Conservation (phyloP, 2,329 filamentous ascomycete genomes). For the Colletotrichum filicis region DNA sequence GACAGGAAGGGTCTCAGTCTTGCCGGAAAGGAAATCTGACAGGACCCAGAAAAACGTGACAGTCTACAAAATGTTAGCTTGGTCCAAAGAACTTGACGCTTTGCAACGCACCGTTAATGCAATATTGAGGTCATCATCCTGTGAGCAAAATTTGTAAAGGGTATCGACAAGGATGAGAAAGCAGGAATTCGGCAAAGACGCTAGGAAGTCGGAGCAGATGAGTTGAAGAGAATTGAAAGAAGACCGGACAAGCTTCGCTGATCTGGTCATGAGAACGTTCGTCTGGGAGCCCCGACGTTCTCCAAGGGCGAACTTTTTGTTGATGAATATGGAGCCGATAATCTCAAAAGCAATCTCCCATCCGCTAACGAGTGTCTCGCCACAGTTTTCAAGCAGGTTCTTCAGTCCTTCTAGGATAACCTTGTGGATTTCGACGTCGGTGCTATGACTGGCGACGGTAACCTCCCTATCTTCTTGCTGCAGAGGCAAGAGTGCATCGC, state of each 20-base stretch:
- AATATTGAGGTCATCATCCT: slow-evolving; percentile 93
- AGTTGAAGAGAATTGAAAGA: slow-evolving; percentile 92
- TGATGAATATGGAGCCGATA: slow-evolving; percentile 82
- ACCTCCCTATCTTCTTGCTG: slow-evolving; percentile 62
- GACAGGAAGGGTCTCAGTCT: slow-evolving; percentile 67
- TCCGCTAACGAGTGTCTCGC: slow-evolving; percentile 82
- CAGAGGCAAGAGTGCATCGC: slow-evolving; percentile 68
- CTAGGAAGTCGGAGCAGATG: slow-evolving; percentile 93
- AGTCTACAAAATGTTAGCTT: slow-evolving; percentile 61
- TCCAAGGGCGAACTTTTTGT: slow-evolving; percentile 47
- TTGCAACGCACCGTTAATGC: slow-evolving; percentile 79
- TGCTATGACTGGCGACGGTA: slow-evolving; percentile 68
- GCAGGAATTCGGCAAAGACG: slow-evolving; percentile 76
- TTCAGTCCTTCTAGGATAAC: slow-evolving; percentile 84
- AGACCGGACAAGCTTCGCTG: slow-evolving; percentile 81
- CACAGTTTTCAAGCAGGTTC: slow-evolving; percentile 86
- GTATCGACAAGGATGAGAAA: slow-evolving; percentile 85
- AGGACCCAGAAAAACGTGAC: slow-evolving; percentile 97
- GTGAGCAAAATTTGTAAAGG: slow-evolving; percentile 87
- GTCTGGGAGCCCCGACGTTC: slow-evolving; percentile 43
- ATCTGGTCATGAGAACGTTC: slow-evolving; percentile 62
- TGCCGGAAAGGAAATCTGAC: slow-evolving; percentile 82
- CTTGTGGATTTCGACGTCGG: slow-evolving; percentile 83
- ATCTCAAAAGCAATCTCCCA: slow-evolving; percentile 91
- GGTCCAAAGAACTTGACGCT: slow-evolving; percentile 28